These are phyloP conservation scores for Cercospora citrullina DNA, from an alignment of 2,329 filamentous ascomycete species.

Conservation along the genomic window DNA sequence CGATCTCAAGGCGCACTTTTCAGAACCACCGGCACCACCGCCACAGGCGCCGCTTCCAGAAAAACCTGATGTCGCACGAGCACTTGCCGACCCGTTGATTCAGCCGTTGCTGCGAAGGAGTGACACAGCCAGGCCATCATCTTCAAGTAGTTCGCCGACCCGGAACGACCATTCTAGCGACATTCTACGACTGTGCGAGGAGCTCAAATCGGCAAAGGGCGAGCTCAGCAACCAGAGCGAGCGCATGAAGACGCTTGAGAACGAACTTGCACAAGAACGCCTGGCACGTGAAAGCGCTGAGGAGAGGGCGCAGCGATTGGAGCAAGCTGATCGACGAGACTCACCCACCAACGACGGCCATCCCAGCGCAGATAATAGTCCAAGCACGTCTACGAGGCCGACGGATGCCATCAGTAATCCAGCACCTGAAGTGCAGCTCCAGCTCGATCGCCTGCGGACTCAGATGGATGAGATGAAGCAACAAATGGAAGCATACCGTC, in stretches of 20 bases:
- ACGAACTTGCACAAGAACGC: conserved; percentile 74
- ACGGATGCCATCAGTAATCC: conserved; percentile 2
- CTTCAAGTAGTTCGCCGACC: conserved; percentile 58
- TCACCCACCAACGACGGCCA: conserved; percentile 28
- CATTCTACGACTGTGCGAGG: conserved; percentile 80
- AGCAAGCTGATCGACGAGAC: conserved; percentile 56
- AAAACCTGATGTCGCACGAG: conserved; percentile 72
- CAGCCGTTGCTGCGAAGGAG: conserved; percentile 69
- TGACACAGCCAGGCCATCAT: conserved; percentile 69
- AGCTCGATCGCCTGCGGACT: conserved; percentile 71
- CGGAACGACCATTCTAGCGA: conserved; percentile 66
- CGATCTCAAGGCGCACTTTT: conserved; percentile 81
- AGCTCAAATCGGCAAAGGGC: conserved; percentile 77
- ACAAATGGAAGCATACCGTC: conserved; percentile 75
- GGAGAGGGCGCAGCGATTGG: conserved; percentile 71
- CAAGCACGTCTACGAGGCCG: conserved; percentile 11
- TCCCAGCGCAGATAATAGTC: conserved; percentile 21
- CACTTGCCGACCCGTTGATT: conserved; percentile 47
- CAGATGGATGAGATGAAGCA: conserved; percentile 81
- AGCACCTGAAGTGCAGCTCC: conserved; percentile 60
- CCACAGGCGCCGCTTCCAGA: conserved; percentile 91
- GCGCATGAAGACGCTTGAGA: conserved; percentile 78
- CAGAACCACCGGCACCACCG: conserved; percentile 87
- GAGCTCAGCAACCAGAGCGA: conserved; percentile 82
- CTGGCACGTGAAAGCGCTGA: conserved; percentile 81